phyloP scores from a whole-genome alignment of 345 rosid genomes.

The Hibiscus mutabilis region DNA sequence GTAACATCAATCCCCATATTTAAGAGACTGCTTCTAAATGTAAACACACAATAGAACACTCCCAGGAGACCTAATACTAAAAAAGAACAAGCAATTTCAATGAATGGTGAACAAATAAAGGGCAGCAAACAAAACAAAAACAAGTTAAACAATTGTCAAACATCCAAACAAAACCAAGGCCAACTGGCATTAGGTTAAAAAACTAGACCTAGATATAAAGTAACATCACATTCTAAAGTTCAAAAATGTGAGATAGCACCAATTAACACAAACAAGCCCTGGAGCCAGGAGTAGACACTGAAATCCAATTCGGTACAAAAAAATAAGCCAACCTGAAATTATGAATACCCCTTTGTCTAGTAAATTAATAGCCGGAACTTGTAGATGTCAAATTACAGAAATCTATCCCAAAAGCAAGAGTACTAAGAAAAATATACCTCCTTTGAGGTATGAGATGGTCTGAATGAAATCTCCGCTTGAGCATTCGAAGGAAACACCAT shows the following conservation, averaged over 20 bases:
- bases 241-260: not conserved
- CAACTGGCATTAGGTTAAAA: not conserved
- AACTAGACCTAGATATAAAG: not conserved
- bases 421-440: constrained; percentile 26
- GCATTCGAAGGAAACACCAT: constrained; percentile 34
- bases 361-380: not conserved
- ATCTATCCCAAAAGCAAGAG: not conserved
- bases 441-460: constrained; percentile 25
- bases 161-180: not conserved
- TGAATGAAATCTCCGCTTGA: constrained; percentile 26
- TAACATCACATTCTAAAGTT: not conserved
- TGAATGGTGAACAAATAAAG: not conserved
- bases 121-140: not conserved
- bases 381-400: not conserved
- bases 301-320: not conserved
- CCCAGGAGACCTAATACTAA: not conserved
- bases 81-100: not conserved
- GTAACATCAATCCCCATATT: not conserved
- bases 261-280: not conserved
- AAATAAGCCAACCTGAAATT: not conserved
- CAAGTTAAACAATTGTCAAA: not conserved
- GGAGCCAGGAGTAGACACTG: not conserved
- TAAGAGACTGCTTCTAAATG: not conserved
- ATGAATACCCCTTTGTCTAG: not conserved
- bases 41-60: not conserved